A percentile compares a stretch with the other conserved stretches of the same genome.
These are phyloP conservation scores for Durotheca rogersii DNA, from an alignment of 495 filamentous ascomycete genomes.

Conservation along the genomic window DNA sequence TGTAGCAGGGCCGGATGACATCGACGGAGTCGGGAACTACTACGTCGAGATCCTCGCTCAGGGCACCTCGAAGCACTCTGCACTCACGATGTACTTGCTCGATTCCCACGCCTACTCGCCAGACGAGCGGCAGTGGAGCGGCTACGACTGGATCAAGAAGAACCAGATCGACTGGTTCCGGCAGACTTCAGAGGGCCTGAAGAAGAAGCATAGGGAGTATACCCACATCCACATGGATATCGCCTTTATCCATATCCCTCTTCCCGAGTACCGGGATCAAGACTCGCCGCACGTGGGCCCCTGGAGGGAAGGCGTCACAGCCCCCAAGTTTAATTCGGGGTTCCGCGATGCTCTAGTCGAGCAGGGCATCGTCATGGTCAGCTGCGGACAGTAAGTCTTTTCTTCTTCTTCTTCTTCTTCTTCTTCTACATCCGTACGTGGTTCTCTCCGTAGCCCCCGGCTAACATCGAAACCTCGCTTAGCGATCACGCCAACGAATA, in stretches of 20 bases:
- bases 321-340: constrained; percentile 81
- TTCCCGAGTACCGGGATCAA: constrained; percentile 76
- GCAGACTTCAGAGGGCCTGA: constrained; percentile 66
- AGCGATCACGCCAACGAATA: constrained; percentile 97
- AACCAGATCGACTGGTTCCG: constrained; percentile 95
- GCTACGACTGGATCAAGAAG: constrained; percentile 96
- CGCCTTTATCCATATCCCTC: constrained; percentile 95
- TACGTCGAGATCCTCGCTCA: constrained; percentile 85
- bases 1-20: constrained; percentile 71
- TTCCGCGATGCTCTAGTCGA: constrained; percentile 85
- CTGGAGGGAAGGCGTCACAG: constrained; percentile 76
- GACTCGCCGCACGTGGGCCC: constrained; percentile 57
- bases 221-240: constrained; percentile 91
- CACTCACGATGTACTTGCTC: constrained; percentile 88
- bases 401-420: too few species aligned
- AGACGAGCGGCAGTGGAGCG: constrained; percentile 77
- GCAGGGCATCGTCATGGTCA: constrained; percentile 80
- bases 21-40: constrained; percentile 94
- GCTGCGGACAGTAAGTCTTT: constrained; percentile 88
- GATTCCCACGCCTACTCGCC: constrained; percentile 93
- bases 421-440: too few species aligned
- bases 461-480: constrained; percentile 14
- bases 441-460: too few species aligned
- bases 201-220: constrained; percentile 72
- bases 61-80: constrained; percentile 76